Base-by-base conservation (phyloP, 192 early-diverging fungal species). In the Obelidium mucronatum region DNA sequence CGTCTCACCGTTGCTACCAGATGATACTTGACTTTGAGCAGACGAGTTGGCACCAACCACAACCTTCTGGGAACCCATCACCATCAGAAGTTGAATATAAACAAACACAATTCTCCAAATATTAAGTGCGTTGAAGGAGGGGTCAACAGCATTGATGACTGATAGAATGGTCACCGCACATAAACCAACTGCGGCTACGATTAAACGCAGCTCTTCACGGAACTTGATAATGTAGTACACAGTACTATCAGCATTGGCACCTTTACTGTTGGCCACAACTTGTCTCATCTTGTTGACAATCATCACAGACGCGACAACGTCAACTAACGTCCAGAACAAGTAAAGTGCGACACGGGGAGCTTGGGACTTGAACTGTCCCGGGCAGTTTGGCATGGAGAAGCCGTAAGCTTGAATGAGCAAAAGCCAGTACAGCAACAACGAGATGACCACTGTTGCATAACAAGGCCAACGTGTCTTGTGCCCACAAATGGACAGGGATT, bases 91-190 rank as follows among this genome's bases (percentile, higher is more conserved):
- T 34, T 67, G 66, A n/a, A 67, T 44, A 30, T 67, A 67, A 2
- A 67, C 66, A 67, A 67, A 67, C 66, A 67, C 66, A 2, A 67
- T 67, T 51, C 66, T 67, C 66, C 66, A 67, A 67, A 67, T 67
- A 30, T 67, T 67, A 1, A 67, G 44, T 44, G 66, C 36, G 3
- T 26, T 52, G n/a, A 67, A 28, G 1, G 13, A 19, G 1, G 40
- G 42, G 44, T 67, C 30, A 3, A 48, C 22, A n/a, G 66, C 66
- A 2, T 36, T 11, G 33, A 34, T 39, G 51, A 67, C 51, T 26
- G 22, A 26, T 30, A 67, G 51, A 24, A 52, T 39, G 6, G 42
- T 67, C 22, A 67, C 66, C 17, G 40, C 44, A 19, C 17, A 17
- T 44, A 67, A 51, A 17, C 66, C 66, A 4, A 67, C 37, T 26